Conservation (phyloP, 495 filamentous ascomycete species). For the Penicillium chermesinum region DNA sequence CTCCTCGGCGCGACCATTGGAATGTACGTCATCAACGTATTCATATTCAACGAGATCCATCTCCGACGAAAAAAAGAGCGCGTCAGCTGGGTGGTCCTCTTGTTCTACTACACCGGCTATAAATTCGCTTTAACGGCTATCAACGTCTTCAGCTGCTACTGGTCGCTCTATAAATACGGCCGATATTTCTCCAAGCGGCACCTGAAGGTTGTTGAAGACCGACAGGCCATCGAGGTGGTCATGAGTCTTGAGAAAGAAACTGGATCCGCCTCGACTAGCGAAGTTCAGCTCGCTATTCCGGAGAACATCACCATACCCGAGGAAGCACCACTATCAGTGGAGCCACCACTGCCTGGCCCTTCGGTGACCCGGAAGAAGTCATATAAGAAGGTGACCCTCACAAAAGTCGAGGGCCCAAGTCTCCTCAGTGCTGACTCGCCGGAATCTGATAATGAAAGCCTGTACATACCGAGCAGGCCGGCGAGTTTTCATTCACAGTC, state of each 20-base stretch:
- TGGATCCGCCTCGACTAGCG: background rate
- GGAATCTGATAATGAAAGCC: background rate
- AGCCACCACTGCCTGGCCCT: background rate
- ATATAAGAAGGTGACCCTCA: background rate
- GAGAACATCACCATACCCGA: background rate
- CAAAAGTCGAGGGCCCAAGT: background rate
- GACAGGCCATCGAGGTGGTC: conserved; percentile 37
- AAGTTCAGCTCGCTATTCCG: background rate
- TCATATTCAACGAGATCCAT: conserved; percentile 44
- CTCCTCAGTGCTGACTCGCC: background rate
- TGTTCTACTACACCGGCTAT: conserved; percentile 37
- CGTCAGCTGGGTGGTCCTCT: conserved; percentile 20
- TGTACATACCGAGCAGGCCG: background rate
- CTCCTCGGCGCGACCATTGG: conserved; percentile 27
- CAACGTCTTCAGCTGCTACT: conserved; percentile 42
- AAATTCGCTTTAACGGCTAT: conserved; percentile 36
- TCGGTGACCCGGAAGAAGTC: background rate
- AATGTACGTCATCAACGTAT: conserved; percentile 36
- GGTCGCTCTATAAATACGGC: conserved; percentile 39
- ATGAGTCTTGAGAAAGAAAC: conserved; percentile 21
- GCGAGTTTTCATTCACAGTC: background rate
- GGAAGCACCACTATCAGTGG: background rate
- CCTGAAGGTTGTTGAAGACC: conserved; percentile 40
- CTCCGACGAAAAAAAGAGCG: conserved; percentile 37
- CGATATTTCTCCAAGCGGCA: conserved; percentile 40